These are phyloP conservation scores for Quercus phellos DNA, from an alignment of 331 rosid genomes.

Conservation along the genomic window DNA sequence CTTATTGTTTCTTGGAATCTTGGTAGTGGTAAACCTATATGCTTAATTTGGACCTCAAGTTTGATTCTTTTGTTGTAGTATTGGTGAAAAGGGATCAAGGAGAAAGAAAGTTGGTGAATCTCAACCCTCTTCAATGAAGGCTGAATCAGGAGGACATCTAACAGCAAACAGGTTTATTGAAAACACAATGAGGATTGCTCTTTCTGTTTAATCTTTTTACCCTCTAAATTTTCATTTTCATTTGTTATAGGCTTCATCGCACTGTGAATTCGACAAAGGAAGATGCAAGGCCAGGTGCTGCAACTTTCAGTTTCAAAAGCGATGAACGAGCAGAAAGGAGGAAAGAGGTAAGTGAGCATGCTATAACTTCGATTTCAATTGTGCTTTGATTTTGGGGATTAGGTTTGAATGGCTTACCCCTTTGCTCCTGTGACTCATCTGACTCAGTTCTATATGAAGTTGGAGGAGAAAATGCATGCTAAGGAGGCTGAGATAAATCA, in stretches of 20 bases:
- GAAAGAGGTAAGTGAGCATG: slow-evolving; percentile 52
- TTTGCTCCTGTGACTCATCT: slow-evolving; percentile 12
- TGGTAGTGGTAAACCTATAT: neutral
- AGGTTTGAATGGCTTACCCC: slow-evolving; percentile 16
- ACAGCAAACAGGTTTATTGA: slow-evolving; percentile 46
- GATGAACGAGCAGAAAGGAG: slow-evolving; percentile 59
- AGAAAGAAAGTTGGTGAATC: slow-evolving; percentile 32
- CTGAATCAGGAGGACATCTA: slow-evolving; percentile 34
- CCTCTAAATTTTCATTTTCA: neutral
- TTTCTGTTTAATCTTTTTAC: neutral
- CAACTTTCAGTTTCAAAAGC: slow-evolving; percentile 50
- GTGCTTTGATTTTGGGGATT: neutral
- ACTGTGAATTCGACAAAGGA: slow-evolving; percentile 33
- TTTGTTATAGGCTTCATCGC: slow-evolving; percentile 24
- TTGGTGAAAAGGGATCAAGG: slow-evolving; percentile 33
- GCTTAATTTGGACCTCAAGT: slow-evolving; percentile 19
- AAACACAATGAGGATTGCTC: slow-evolving; percentile 1
- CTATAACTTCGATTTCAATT: neutral
- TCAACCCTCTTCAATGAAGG: slow-evolving; percentile 26
- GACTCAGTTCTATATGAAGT: slow-evolving; percentile 46
- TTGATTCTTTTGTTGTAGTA: slow-evolving; percentile 6
- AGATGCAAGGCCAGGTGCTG: slow-evolving; percentile 32
- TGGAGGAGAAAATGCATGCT: slow-evolving; percentile 57
- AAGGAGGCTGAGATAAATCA: slow-evolving; percentile 54
- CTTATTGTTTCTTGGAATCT: slow-evolving; percentile 19